Conservation (phyloP, 148 eudicot genomes). For the Fagopyrum esculentum region DNA sequence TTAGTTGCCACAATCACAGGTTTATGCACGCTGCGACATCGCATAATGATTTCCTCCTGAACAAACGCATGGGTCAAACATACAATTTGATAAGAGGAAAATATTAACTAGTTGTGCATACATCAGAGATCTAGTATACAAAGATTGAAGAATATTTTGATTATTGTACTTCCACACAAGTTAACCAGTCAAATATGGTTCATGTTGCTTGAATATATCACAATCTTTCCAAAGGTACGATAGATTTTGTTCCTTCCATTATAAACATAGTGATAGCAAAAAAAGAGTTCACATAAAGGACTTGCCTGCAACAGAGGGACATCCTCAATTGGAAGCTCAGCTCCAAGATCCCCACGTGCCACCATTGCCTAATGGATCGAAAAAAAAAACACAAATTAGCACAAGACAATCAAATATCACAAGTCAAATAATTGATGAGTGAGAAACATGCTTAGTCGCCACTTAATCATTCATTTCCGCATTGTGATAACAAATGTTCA, state of each 20-base stretch:
- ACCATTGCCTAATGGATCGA: conserved; percentile 74
- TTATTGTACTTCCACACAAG: background rate
- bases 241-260: background rate
- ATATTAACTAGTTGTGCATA: background rate
- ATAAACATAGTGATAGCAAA: background rate
- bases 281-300: background rate
- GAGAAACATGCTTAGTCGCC: background rate
- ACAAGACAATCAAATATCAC: background rate
- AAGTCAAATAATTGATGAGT: background rate
- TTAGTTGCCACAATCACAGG: conserved; percentile 98
- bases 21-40: conserved; percentile 95
- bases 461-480: background rate
- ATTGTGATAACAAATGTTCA: background rate
- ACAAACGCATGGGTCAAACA: background rate
- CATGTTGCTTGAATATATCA: background rate
- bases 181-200: background rate
- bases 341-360: conserved; percentile 99
- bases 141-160: background rate
- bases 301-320: conserved; percentile 95
- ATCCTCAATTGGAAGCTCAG: conserved; percentile 98
- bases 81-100: background rate
- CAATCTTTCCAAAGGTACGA: background rate
- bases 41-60: conserved; percentile 87
- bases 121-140: background rate
- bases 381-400: background rate